A percentile compares a stretch with the other conserved stretches of the same genome.
Conservation (phyloP, 2,329 filamentous ascomycete species). For the Cladosporium velox region DNA sequence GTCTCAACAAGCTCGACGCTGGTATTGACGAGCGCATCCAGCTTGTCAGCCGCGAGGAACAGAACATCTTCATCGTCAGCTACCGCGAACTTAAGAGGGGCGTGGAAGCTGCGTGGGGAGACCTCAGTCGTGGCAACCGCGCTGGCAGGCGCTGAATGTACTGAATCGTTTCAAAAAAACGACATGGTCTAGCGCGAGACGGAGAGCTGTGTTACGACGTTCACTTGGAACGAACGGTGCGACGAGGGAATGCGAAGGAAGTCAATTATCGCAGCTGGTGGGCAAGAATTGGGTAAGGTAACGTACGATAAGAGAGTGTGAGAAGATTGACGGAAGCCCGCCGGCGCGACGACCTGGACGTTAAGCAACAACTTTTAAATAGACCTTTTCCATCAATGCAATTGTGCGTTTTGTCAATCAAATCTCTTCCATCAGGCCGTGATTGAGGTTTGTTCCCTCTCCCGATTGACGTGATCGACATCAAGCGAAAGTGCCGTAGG, state of each 20-base stretch:
- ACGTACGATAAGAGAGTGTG: neutral
- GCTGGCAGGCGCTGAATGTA: slow-evolving; percentile 6
- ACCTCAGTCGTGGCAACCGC: slow-evolving; percentile 41
- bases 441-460: neutral
- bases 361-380: neutral
- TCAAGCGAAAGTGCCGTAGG: neutral
- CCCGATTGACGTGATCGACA: neutral
- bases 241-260: neutral
- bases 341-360: neutral
- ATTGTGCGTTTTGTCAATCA: neutral
- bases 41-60: slow-evolving; percentile 84
- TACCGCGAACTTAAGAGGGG: slow-evolving; percentile 82
- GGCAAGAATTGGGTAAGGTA: neutral
- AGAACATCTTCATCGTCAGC: slow-evolving; percentile 82
- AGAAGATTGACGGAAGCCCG: neutral
- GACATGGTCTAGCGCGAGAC: neutral
- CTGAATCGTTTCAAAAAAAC: neutral
- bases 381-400: neutral
- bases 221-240: neutral
- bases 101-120: slow-evolving; percentile 62
- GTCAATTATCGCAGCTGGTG: neutral
- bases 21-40: slow-evolving; percentile 84
- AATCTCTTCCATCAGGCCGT: neutral
- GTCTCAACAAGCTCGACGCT: slow-evolving; percentile 89
- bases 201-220: neutral